Conservation (phyloP, 2,329 filamentous ascomycete species). For the Claviceps pazoutovae region DNA sequence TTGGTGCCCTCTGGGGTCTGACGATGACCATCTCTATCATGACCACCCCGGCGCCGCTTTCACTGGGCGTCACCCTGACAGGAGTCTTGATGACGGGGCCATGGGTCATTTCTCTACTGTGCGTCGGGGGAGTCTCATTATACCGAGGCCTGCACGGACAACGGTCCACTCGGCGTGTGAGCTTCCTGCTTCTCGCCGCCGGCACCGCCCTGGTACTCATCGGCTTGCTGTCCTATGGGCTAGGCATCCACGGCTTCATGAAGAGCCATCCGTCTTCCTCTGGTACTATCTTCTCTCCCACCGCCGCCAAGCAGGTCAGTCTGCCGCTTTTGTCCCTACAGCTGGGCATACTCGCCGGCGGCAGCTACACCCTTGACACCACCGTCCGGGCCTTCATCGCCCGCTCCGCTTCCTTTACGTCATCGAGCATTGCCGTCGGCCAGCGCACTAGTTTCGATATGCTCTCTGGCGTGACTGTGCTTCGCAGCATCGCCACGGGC, state of each 20-base stretch:
- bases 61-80: conserved; percentile 23
- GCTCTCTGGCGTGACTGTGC: conserved; percentile 27
- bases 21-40: conserved; percentile 31
- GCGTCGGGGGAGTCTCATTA: conserved; percentile 20
- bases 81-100: conserved; percentile 32
- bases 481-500: conserved; percentile 27
- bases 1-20: conserved; percentile 33
- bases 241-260: conserved; percentile 22
- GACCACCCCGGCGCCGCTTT: conserved; percentile 30
- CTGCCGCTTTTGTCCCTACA: conserved; percentile 30
- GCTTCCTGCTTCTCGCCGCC: conserved; percentile 20
- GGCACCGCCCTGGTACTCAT: conserved; percentile 26
- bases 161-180: conserved; percentile 19
- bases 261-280: conserved; percentile 9
- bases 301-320: conserved; percentile 14
- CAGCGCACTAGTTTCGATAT: conserved; percentile 35
- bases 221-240: conserved; percentile 31
- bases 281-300: conserved; percentile 14
- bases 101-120: conserved; percentile 25
- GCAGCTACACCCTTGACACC: conserved; percentile 25
- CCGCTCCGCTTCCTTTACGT: conserved; percentile 35
- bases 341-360: conserved; percentile 33
- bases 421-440: conserved; percentile 29
- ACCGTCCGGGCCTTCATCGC: conserved; percentile 28
- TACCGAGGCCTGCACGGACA: conserved; percentile 16